phyloP scores from a whole-genome alignment of 768 basidiomycete species.

The Paxillus involutus region DNA sequence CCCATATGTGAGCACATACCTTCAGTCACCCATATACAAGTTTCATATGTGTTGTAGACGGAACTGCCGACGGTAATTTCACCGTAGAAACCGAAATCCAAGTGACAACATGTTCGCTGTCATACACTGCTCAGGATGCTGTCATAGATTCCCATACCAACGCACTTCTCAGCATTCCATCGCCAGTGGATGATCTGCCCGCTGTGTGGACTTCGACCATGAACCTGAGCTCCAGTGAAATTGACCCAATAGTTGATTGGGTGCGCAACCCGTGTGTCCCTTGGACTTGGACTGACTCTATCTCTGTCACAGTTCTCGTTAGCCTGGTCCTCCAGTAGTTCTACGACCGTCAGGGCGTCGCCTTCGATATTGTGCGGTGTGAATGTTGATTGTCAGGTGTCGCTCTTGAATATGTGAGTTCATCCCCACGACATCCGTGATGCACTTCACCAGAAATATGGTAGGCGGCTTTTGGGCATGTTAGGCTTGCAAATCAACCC shows the following conservation, averaged over 20 bases:
- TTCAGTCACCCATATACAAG: neutral
- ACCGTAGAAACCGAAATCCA: neutral
- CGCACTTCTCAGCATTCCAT: neutral
- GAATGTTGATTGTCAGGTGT: neutral
- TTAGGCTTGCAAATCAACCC: neutral
- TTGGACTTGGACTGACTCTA: neutral
- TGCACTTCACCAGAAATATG: neutral
- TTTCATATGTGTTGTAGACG: neutral
- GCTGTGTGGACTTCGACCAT: neutral
- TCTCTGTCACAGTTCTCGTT: neutral
- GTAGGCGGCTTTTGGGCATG: neutral
- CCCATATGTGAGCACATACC: neutral
- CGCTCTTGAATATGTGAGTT: neutral
- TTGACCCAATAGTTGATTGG: neutral
- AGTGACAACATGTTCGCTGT: neutral
- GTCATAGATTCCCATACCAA: neutral
- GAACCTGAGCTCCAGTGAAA: neutral
- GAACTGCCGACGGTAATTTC: neutral
- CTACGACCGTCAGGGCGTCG: neutral
- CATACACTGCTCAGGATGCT: neutral
- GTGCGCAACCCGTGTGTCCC: neutral
- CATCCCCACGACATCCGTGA: no score
- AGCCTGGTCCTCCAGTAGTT: neutral
- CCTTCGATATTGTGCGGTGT: neutral
- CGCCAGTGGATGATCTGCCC: no score